Evolutionary conservation across 2,329 filamentous ascomycete genomes (phyloP), one percentile per base, ranked within the genome.

Genomic region (Coniella lustricola): DNA sequence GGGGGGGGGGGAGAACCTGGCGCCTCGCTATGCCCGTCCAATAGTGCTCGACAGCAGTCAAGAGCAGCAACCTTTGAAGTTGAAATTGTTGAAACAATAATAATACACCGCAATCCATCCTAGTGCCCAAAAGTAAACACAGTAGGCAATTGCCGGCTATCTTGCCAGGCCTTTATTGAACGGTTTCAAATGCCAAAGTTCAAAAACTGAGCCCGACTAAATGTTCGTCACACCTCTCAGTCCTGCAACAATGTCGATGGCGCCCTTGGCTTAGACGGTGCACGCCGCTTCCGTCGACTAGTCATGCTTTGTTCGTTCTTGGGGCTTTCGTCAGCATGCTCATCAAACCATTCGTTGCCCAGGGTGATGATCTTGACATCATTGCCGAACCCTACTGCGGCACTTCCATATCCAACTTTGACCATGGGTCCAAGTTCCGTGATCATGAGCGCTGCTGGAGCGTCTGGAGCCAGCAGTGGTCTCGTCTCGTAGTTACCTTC

Each of bases 381-480:
- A 55, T 89, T 86, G 12, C 85, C 87, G 51, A 90, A 80, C 0
- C 77, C 84, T 25, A 90, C 75, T 0, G 80, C 86, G 3, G 87
- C 73, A 44, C 82, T 84, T 39, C 75, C 72, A 41, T 76, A 74
- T 12, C 85, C 85, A 1, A 88, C 67, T 45, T 70, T 70, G 2
- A 73, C 71, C 49, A 85, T 77, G 0, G 85, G 85, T 0, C 86
- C 87, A 1, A 85, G 68, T 39, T 74, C 73, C 2, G 77, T 77
- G 18, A 88, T 79, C 40, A 87, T 78, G 4, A 90, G 69, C 14
- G 16, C 46, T 14, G 41, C 39, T 49, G 80, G 73, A 2, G 74
- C 70, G 3, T 69, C 66, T 36, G 50, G 44, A 53, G 50, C 37
- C 49, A 70, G 67, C 12, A 80, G 66, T 8, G 70, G 69, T 29